Evolutionary conservation across 116 monocot genomes (phyloP), one percentile per base, ranked within the genome.

Genomic region (Phalaenopsis hybrid): DNA sequence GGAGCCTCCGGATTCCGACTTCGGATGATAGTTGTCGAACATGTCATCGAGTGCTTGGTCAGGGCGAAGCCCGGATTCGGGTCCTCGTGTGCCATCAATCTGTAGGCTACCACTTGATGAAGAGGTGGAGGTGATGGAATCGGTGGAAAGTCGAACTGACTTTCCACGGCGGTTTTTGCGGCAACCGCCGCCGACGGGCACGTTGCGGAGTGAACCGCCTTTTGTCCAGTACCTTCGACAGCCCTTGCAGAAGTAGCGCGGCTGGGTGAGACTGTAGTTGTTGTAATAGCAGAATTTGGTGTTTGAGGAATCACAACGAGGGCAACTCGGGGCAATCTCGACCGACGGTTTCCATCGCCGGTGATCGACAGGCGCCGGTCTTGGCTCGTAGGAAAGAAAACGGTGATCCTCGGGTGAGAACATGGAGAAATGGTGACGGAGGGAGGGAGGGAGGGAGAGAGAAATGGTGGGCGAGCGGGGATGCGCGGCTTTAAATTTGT

Each of bases 261-360:
- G 83, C 83, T 83, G 83, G 11, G 78, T 69, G 10, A 83, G 78
- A 83, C 88, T 88, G 83, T 88, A 88, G 81, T 88, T 88, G 81
- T 88, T 88, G 83, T 88, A 88, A 85, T 88, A 88, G 85, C 88
- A 88, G 85, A 88, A 88, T 78, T 88, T 88, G 80, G 88, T 88
- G 88, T 88, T 85, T 48, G 83, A 37, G 45, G 83, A 83, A 45
- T 83, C 51, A 68, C 83, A 83, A 10, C 83, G 78, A 45, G 83
- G 83, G 83, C 83, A 83, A 41, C 41, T 78, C 3, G 82, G 82
- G n/a, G 82, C 83, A 0, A 78, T 13, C 59, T 83, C 83, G 18
- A 69, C 41, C 16, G 2, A 18, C 61, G 83, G 68, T 77, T 83
- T 83, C 83, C 83, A 83, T 3, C 78, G 49, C 44, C 46, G 75